phyloP scores from a whole-genome alignment of 371 early-diverging fungal genomes.

The Syncephalastrum contaminatum region DNA sequence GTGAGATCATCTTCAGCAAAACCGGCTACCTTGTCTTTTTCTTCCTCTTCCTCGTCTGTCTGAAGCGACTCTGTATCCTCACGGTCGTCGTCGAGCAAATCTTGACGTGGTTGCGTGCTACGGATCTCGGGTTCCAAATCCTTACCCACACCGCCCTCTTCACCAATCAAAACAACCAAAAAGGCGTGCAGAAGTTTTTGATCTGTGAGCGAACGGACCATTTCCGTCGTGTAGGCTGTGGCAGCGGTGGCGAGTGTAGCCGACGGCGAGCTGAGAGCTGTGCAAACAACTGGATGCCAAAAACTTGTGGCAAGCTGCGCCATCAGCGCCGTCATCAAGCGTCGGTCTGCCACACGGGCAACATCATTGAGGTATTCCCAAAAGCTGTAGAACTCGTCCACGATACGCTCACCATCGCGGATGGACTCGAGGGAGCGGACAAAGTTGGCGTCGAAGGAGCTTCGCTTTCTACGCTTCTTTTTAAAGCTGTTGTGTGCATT shows the following conservation, averaged over 20 bases:
- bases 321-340: conserved; percentile 47
- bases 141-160: conserved; percentile 51
- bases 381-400: conserved; percentile 50
- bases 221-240: conserved; percentile 49
- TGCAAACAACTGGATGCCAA: conserved; percentile 53
- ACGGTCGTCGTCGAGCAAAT: conserved; percentile 36
- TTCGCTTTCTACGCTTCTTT: conserved; percentile 49
- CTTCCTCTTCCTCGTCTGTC: conserved; percentile 14
- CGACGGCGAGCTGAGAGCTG: conserved; percentile 42
- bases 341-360: conserved; percentile 45
- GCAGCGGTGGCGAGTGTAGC: conserved; percentile 44
- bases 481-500: conserved; percentile 47
- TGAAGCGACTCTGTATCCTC: conserved; percentile 24
- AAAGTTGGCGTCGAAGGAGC: conserved; percentile 46
- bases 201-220: conserved; percentile 50
- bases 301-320: conserved; percentile 48
- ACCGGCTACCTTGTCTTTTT: conserved; percentile 6
- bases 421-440: conserved; percentile 32
- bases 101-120: conserved; percentile 15
- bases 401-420: conserved; percentile 32
- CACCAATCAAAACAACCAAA: conserved; percentile 42
- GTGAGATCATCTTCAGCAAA: conserved; percentile 22
- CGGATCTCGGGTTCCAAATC: conserved; percentile 47
- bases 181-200: conserved; percentile 48
- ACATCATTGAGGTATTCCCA: conserved; percentile 54